phyloP scores from a whole-genome alignment of 306 rosid species.

The Lathyrus oleraceus region DNA sequence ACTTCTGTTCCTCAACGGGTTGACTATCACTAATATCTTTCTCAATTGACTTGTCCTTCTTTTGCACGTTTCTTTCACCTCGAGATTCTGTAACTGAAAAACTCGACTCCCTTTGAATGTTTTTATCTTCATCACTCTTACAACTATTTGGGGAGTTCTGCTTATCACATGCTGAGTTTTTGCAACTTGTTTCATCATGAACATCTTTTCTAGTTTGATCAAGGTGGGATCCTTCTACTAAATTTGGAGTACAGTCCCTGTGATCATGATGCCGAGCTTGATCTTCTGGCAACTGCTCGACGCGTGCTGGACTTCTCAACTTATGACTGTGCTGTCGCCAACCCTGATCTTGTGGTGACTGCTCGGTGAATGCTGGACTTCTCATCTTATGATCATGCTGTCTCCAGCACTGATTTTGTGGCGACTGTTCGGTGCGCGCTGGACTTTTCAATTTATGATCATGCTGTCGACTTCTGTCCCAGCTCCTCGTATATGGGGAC shows the following conservation, averaged over 20 bases:
- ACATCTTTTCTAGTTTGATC: conserved; percentile 50
- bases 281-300: conserved; percentile 69
- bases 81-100: conserved; percentile 63
- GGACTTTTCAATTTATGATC: conserved; percentile 74
- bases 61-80: conserved; percentile 47
- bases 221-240: conserved; percentile 62
- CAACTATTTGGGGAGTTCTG: conserved; percentile 44
- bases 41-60: conserved; percentile 46
- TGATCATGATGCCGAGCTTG: conserved; percentile 53
- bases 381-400: conserved; percentile 67
- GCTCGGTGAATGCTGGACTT: conserved; percentile 55
- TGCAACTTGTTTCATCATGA: conserved; percentile 53
- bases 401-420: conserved; percentile 65
- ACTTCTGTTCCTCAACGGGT: conserved; percentile 51
- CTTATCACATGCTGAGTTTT: conserved; percentile 57
- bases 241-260: conserved; percentile 64
- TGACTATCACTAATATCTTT: conserved; percentile 43
- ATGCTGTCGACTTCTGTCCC: conserved; percentile 71
- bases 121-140: conserved; percentile 65
- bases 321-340: conserved; percentile 63
- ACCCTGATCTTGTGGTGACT: conserved; percentile 65
- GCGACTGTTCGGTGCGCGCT: conserved; percentile 52
- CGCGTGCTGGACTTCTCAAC: conserved; percentile 53
- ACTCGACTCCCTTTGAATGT: conserved; percentile 51
- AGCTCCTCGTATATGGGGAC: conserved; percentile 59